Percentiles rank a stretch among this genome's conserved stretches.
Conservation (phyloP, 2,329 filamentous ascomycete species). For the Curvularia sp. region DNA sequence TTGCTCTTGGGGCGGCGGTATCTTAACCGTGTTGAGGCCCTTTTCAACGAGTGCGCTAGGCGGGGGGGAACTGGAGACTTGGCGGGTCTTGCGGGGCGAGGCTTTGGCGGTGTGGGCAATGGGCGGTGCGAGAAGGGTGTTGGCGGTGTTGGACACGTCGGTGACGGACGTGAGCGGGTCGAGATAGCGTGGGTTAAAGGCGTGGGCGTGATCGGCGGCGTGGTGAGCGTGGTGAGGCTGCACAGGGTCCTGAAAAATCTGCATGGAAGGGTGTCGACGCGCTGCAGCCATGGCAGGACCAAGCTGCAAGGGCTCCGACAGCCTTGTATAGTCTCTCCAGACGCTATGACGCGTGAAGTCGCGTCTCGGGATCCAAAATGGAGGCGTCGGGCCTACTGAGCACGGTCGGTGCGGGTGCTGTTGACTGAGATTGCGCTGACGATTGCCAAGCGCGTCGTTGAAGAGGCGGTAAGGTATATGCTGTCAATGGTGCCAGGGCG, state of each 20-base stretch:
- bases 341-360: conserved; percentile 53
- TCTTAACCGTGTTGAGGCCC: conserved; percentile 71
- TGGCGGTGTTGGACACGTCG: conserved; percentile 62
- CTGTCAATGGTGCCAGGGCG: conserved; percentile 30
- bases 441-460: conserved; percentile 29
- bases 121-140: conserved; percentile 72
- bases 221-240: conserved; percentile 53
- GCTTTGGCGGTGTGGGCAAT: conserved; percentile 60
- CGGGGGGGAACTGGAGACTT: conserved; percentile 65
- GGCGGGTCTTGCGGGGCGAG: conserved; percentile 73
- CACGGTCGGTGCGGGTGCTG: conserved; percentile 36
- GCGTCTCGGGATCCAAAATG: conserved; percentile 43
- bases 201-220: conserved; percentile 54
- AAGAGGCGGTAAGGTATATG: conserved; percentile 22
- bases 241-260: conserved; percentile 66
- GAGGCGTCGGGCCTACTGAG: conserved; percentile 30
- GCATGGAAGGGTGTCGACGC: conserved; percentile 63
- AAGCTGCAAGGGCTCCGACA: conserved; percentile 34
- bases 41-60: conserved; percentile 65
- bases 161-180: conserved; percentile 53
- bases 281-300: conserved; percentile 59
- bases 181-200: conserved; percentile 62
- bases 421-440: conserved; percentile 47
- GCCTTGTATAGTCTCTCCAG: conserved; percentile 40
- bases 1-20: conserved; percentile 68